Base-by-base conservation (phyloP, 495 filamentous ascomycete genomes). In the Parachaetomium inaequale region DNA sequence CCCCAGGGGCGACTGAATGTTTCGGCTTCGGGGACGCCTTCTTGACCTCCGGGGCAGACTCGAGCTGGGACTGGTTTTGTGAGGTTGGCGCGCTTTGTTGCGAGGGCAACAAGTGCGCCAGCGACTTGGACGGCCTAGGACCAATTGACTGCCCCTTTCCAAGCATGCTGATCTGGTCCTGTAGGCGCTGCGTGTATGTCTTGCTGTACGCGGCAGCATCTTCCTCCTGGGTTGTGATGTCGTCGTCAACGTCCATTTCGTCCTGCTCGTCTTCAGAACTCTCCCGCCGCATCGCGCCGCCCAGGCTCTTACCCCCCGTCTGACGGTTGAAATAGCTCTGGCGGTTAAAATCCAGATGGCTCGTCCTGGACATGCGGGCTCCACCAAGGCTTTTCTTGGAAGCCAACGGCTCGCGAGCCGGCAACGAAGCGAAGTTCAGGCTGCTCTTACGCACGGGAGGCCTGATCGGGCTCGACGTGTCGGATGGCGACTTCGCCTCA, bases 161-260 rank as follows among this genome's bases (percentile, higher is more conserved):
- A 21, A 98, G 82, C 85, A 93, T 91, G 69, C 87, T 93, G 66
- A 98, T 96, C 66, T 91, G 89, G 62, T 98, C 95, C 61, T 95
- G 90, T 19, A 98, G 80, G 11, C 88, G 81, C 70, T 97, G 92
- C 3, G 94, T 97, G 5, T 92, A 93, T 7, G 90, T 93, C 69
- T 94, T 96, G 75, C 84, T 92, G 72, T 96, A 91, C 7, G 70
- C 63, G 28, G 72, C 67, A 11, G 61, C 45, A n/a, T 70, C 79
- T 62, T 78, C 72, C 6, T 74, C 68, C 6, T 68, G 68, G 6
- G 73, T 64, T 21, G 62, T 67, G 38, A 76, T 76, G n/a, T 83
- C 75, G 7, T 84, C 78, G 51, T 89, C 85, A 7, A 82, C 59
- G 62, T 89, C 86, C 78, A 85, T 82, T 10, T 80, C 80, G 29